These are phyloP conservation scores for Dichomitus squalens DNA, from an alignment of 1,284 basidiomycete species.

Conservation along the genomic window DNA sequence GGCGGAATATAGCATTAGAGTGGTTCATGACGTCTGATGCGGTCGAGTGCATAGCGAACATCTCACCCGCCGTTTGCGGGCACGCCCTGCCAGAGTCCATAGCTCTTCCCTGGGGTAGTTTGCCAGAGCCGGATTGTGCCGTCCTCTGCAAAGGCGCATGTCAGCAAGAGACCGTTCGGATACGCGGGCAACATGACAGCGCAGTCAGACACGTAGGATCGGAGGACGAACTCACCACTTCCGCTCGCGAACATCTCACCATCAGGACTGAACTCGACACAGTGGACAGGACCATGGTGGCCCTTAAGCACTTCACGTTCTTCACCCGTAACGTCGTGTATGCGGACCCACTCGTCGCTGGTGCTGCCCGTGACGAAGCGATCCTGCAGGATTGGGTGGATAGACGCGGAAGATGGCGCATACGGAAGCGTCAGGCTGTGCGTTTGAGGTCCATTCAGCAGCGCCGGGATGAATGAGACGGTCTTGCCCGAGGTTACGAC, in stretches of 20 bases:
- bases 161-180: conserved; percentile 1
- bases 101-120: conserved; percentile 89
- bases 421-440: conserved; percentile 78
- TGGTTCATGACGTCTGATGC: conserved; percentile 25
- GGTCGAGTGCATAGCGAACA: not conserved
- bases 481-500: conserved; percentile 91
- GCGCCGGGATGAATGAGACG: conserved; percentile 82
- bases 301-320: conserved; percentile 94
- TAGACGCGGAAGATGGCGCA: conserved; percentile 87
- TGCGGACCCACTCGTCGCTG: conserved; percentile 94
- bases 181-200: too few relatives aligned
- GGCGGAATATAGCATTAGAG: conserved; percentile 21
- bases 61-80: conserved; percentile 49
- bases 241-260: conserved; percentile 99
- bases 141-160: conserved; percentile 16
- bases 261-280: conserved; percentile 93
- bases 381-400: conserved; percentile 88
- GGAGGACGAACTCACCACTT: conserved; percentile 65
- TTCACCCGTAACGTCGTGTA: conserved; percentile 89
- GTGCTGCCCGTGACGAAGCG: conserved; percentile 92
- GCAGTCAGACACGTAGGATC: not conserved
- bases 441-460: conserved; percentile 57
- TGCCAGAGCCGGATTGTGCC: conserved; percentile 97
- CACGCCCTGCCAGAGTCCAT: conserved; percentile 89
- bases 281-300: conserved; percentile 97